Base-by-base conservation (phyloP, 164 flowering plant species). In the Stephania japonica region DNA sequence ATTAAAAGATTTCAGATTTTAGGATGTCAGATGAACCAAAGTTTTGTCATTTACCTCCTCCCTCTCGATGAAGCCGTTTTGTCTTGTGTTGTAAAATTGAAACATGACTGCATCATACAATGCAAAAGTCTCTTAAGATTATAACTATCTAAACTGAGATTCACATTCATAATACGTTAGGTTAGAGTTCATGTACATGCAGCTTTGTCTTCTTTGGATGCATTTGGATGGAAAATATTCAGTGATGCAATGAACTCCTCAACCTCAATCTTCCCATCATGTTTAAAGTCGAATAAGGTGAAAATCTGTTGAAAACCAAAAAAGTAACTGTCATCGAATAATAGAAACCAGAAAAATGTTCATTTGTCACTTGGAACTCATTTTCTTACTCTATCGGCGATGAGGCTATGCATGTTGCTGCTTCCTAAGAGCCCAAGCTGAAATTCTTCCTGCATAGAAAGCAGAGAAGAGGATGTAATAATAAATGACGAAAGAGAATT, bases 371-470 rank as follows among this genome's bases (percentile, higher is more conserved):
- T 8, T 24, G 16, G 11, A 64, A 64, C 11, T 64, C 27, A 9
- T 64, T 64, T 19, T 6, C 8, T 64, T 42, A 84, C 89, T 81
- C 86, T 77, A 69, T 86, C 85, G 56, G 83, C 81, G 72, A 86
- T 76, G 61, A 83, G 79, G 72, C 68, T 80, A 49, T 79, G 75
- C 67, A 75, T 78, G 68, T 78, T 69, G 66, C 81, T 81, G 77
- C 78, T 78, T 68, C 80, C 70, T 56, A 84, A 83, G 61, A 86
- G 71, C 23, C 84, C 88, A 66, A 82, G 80, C 66, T 76, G 85
- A 78, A 84, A 80, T 73, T 84, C 87, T 75, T 86, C 87, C 89
- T 83, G 81, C 67, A 74, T 32, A 78, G 16, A 25, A 27, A 71
- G 42, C 42, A 63, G 24, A 18, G 10, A 23, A 53, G 42, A 59